These are phyloP conservation scores for Hyphopichia wangnamkhiaoensis DNA, from an alignment of 1,139 yeast genomes.

Conservation along the genomic window DNA sequence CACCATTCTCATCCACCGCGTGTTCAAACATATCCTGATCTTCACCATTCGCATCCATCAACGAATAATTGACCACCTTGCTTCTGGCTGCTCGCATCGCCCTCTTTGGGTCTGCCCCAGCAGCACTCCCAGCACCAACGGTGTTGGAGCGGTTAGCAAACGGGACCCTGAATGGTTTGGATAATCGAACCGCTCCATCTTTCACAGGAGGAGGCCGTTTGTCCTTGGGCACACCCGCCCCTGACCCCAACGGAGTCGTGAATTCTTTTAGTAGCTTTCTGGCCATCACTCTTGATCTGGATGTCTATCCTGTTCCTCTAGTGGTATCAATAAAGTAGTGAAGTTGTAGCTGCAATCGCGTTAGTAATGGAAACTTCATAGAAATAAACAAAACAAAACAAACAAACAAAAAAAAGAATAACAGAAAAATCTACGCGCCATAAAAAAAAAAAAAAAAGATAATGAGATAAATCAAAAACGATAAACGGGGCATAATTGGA, in stretches of 20 bases:
- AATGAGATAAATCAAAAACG: too few relatives aligned
- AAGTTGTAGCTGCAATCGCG: constrained; percentile 4
- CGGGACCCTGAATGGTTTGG: constrained; percentile 46
- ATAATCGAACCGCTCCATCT: constrained; percentile 35
- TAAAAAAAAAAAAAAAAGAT: too few relatives aligned
- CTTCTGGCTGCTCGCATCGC: constrained; percentile 29
- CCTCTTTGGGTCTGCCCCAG: constrained; percentile 16
- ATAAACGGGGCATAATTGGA: too few relatives aligned
- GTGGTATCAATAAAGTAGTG: too few relatives aligned
- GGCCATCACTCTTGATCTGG: constrained; percentile 18
- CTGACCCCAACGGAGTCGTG: constrained; percentile 49
- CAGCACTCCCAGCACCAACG: constrained; percentile 13
- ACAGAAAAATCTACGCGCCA: too few relatives aligned
- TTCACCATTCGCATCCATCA: constrained; percentile 17
- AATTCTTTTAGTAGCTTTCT: constrained; percentile 39
- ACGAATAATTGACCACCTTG: constrained; percentile 31
- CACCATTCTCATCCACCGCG: constrained; percentile 28
- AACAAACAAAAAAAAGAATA: constrained; percentile 3
- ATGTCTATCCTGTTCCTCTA: too few relatives aligned
- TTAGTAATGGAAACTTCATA: too few relatives aligned
- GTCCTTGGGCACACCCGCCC: constrained; percentile 46
- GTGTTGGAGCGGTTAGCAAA: constrained; percentile 27
- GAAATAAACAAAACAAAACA: constrained; percentile 4
- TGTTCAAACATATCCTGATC: constrained; percentile 16
- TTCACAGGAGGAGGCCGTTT: constrained; percentile 41